Conservation (phyloP, 305 asterid genomes). For the Nicotiana rustica region DNA sequence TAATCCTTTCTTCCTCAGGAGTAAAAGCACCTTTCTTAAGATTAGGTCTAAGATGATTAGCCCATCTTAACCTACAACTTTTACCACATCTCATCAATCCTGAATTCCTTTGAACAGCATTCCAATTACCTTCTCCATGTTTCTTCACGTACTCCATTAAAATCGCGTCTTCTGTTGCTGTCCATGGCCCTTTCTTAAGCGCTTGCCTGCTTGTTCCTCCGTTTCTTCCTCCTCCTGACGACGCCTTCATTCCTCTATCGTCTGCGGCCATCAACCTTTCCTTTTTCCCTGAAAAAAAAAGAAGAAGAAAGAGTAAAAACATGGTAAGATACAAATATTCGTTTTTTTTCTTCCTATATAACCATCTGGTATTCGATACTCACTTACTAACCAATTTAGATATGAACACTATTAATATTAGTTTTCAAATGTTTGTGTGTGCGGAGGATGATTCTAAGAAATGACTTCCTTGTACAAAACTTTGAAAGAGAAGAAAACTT, state of each 20-base stretch:
- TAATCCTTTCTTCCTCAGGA: conserved; percentile 62
- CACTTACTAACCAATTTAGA: neutral
- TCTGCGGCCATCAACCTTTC: conserved; percentile 60
- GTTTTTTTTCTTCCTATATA: neutral
- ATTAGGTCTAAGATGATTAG: conserved; percentile 81
- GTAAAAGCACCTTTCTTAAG: conserved; percentile 79
- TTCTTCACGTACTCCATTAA: conserved; percentile 67
- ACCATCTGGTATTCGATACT: neutral
- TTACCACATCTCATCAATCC: conserved; percentile 83
- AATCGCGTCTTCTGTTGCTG: conserved; percentile 64
- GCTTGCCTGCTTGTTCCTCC: conserved; percentile 35
- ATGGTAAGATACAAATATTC: neutral
- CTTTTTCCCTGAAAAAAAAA: neutral
- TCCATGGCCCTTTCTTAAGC: conserved; percentile 90
- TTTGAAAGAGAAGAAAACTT: neutral
- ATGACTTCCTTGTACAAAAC: conserved; percentile 7
- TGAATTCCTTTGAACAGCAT: conserved; percentile 72
- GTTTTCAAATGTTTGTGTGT: neutral
- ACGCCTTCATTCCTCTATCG: conserved; percentile 42
- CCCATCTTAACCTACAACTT: conserved; percentile 84
- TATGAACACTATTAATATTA: neutral
- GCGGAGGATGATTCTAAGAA: neutral
- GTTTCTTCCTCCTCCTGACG: conserved; percentile 28
- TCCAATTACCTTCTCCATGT: conserved; percentile 86
- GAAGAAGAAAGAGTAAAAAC: neutral